phyloP scores from a whole-genome alignment of 2,329 filamentous ascomycete genomes.

The Penicillium sp. region DNA sequence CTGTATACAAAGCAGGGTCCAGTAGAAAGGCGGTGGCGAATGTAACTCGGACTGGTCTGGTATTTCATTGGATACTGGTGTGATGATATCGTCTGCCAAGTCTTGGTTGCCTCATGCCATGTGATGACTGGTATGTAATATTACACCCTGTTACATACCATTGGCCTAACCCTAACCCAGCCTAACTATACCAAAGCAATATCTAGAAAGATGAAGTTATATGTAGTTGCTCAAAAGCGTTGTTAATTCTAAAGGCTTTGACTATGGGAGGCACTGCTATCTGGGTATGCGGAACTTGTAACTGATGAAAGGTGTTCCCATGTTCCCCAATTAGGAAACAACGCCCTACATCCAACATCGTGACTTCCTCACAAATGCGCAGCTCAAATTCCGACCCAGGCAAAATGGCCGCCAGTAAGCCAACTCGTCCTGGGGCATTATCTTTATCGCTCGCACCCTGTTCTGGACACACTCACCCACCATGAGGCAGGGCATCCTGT shows the following conservation, averaged over 20 bases:
- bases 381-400: background rate
- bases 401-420: background rate
- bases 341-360: slow-evolving; percentile 11
- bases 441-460: background rate
- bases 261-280: background rate
- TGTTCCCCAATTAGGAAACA: slow-evolving; percentile 8
- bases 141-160: no score
- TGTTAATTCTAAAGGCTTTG: background rate
- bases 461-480: background rate
- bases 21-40: no score
- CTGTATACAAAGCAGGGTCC: no score
- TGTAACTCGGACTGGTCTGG: no score
- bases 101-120: background rate
- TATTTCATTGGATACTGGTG: no score
- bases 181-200: no score
- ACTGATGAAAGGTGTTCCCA: background rate
- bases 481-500: slow-evolving; percentile 8
- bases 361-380: slow-evolving; percentile 3
- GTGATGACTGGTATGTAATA: background rate
- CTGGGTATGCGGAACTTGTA: background rate
- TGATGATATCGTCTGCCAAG: no score
- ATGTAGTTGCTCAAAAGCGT: no score
- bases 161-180: no score
- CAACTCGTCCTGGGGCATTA: background rate
- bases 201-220: no score